Base-by-base conservation (phyloP, 2,329 filamentous ascomycete species). In the Dothiorella sarmentorum region DNA sequence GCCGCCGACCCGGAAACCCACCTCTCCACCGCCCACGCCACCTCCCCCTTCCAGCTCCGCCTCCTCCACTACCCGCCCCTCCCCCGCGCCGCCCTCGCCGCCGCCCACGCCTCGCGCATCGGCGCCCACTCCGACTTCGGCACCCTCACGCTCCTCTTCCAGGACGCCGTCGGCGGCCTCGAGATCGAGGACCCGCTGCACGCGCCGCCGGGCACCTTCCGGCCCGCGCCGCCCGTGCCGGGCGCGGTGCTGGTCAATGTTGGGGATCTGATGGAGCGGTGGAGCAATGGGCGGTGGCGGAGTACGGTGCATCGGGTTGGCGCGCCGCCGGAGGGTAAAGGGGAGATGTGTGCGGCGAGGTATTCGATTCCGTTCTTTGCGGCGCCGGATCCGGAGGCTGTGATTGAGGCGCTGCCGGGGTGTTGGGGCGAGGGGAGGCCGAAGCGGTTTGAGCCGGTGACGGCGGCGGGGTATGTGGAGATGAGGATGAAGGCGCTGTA, bases 81-180 rank as follows among this genome's bases (percentile, higher is more conserved):
- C 7, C 58, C 65, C 0, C 64, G 65, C 1, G 42, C 55, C 1
- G 61, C 72, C n/a, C 64, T 76, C 7, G 15, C 22, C 2, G 15
- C 60, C 1, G 49, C 63, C 7, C 65, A 66, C 26, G 63, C 64
- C 2, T 64, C 68, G 2, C 66, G 75, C 3, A 76, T 76, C 51
- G 68, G 71, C 15, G 73, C 75, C 2, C 76, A 78, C 52, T 74
- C 71, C 1, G 76, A 77, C 61, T 76, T 75, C 61, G 74, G 75
- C 7, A 70, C 69, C 1, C 61, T 77, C 38, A 78, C 75, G 3
- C 62, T 77, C 9, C 66, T 78, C 1, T 77, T 76, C 60, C 75
- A 77, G 56, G 75, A 77, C 49, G 52, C 57, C 1, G 72, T 73
- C 20, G 75, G 74, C 10, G 75, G 75, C 2, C 65, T 77, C 3